phyloP scores from a whole-genome alignment of 495 filamentous ascomycete genomes.

The Aspergillus taichungensis region DNA sequence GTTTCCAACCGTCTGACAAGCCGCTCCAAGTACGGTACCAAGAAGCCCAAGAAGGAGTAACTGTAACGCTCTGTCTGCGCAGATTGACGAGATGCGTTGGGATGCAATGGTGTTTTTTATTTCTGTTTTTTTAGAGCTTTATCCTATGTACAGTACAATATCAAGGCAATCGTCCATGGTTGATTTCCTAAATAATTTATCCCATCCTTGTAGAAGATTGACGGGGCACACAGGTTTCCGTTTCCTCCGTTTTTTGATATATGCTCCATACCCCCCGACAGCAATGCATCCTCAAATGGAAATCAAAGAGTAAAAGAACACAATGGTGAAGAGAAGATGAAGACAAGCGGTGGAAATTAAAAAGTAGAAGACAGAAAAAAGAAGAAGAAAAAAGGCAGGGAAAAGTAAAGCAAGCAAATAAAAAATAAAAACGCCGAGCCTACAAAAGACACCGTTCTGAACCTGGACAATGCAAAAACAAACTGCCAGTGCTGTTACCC shows the following conservation, averaged over 20 bases:
- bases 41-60: slow-evolving; percentile 78
- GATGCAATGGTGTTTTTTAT: slow-evolving; percentile 1
- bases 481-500: neutral
- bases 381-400: slow-evolving; percentile 5
- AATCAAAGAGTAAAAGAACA: slow-evolving; percentile 4
- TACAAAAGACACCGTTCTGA: no score
- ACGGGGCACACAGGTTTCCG: no score
- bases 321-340: slow-evolving; percentile 1
- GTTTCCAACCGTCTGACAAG: slow-evolving; percentile 73
- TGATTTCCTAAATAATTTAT: no score
- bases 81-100: no score
- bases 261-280: no score
- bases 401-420: neutral
- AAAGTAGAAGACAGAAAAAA: neutral
- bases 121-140: neutral
- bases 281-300: no score
- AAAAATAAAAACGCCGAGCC: slow-evolving; percentile 4
- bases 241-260: no score
- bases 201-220: no score
- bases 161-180: neutral
- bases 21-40: slow-evolving; percentile 95
- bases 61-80: neutral
- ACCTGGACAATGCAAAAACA: no score
- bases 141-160: slow-evolving; percentile 1
- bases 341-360: neutral